Base-by-base conservation (phyloP, 192 early-diverging fungal genomes). In the Neocallimastix lanati region DNA sequence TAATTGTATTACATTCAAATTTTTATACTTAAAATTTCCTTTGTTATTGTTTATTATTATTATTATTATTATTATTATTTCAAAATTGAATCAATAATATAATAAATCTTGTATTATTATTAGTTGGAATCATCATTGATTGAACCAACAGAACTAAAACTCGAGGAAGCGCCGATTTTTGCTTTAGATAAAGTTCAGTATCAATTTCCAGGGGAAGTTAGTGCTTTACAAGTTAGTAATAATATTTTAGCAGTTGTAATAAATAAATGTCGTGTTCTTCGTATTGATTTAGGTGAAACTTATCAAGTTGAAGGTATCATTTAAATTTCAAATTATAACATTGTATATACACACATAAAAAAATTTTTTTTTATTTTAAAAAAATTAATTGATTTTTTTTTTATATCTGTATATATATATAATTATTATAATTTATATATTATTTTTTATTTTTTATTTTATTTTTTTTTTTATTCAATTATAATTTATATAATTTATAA, bases 261-360 rank as follows among this genome's bases (percentile, higher is more conserved):
- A 6, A 33, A 33, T 11, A 33, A 33, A 33, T 33, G 30, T 11
- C 30, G 79, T 3, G 84, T 96, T 5, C 84, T 97, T 40, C 90
- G 96, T 79, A 98, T 99, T 82, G 93, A 97, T 83, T 87, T 99
- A 21, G 93, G 94, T 29, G 90, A 95, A 78, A 87, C 92, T 11
- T 87, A 94, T 40, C 87, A 91, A 78, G 87, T 94, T 33, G 92
- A 93, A 86, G 93, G 93, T 92, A 84, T n/a, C n/a, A n/a, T n/a
- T n/a, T n/a, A n/a, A n/a, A n/a, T n/a, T n/a, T n/a, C n/a, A n/a
- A n/a, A n/a, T n/a, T n/a, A n/a, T n/a, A n/a, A n/a, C n/a, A n/a
- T n/a, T n/a, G n/a, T n/a, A n/a, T n/a, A n/a, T n/a, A n/a, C n/a
- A n/a, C n/a, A n/a, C n/a, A n/a, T n/a, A n/a, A n/a, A n/a, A n/a